Evolutionary conservation across 129 eudicot genomes (phyloP).

Genomic region (Flaveria sonorensis): DNA sequence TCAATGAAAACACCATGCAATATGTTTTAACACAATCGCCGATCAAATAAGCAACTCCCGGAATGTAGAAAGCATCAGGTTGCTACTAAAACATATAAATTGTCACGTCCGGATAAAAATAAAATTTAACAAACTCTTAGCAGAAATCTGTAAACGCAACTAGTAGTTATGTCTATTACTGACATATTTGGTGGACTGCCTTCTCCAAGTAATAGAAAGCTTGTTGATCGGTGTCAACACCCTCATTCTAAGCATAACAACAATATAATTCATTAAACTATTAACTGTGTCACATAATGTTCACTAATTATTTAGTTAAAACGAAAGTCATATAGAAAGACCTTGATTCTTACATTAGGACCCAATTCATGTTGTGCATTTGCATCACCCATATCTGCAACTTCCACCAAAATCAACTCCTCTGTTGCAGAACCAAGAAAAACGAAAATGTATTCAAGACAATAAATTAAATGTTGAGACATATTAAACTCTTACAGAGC

Average conservation of each 20-base stretch:
- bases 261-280: not conserved
- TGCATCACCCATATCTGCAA: constrained; percentile 91
- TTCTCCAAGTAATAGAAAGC: constrained; percentile 78
- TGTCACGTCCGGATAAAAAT: constrained; percentile 12
- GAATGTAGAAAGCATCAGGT: constrained; percentile 86
- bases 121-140: not conserved
- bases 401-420: constrained; percentile 92
- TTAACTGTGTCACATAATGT: not conserved
- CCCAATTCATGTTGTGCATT: constrained; percentile 86
- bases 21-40: constrained; percentile 83
- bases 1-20: constrained; percentile 78
- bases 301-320: constrained; percentile 7
- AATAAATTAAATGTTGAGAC: constrained; percentile 18
- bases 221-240: constrained; percentile 73
- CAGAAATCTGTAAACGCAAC: not conserved
- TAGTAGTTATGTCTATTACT: not conserved
- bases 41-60: constrained; percentile 70
- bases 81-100: constrained; percentile 58
- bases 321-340: constrained; percentile 16
- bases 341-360: constrained; percentile 78
- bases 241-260: constrained; percentile 50
- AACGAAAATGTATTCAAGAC: not conserved
- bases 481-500: constrained; percentile 55
- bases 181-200: constrained; percentile 72
- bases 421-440: constrained; percentile 38